Evolutionary conservation across 768 basidiomycete species (phyloP), one percentile per base, ranked within the genome.

Genomic region (Psilocybe tampanensis): DNA sequence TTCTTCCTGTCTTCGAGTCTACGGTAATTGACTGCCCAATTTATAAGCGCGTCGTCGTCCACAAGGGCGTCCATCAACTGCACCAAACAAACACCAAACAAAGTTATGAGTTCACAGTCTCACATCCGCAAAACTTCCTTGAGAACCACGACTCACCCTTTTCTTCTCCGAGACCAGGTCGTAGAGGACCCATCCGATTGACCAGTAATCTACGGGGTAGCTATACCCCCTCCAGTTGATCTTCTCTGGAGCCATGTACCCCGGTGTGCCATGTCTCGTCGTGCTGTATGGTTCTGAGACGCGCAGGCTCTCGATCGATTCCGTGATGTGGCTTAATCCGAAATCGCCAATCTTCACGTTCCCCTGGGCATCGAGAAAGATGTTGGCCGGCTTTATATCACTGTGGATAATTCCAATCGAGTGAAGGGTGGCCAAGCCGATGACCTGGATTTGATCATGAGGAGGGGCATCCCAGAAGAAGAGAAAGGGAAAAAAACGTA

Each of bases 351-450:
- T 44, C 32, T 60, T 59, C 24, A 60, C 47, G 24, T 56, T 62
- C 2, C 57, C 57, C 12, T 43, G 53, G 8, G 17, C 43, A 52
- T 58, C 57, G 23, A 65, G 43, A 19, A 65, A 44, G 52, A 65
- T 43, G 49, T 65, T 62, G 19, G 56, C 59, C 5, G 64, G 61
- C 52, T 65, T 65, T 9, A 65, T 8, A 47, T 65, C 59, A n/a
- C 56, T 52, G 24, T 65, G 64, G 13, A 60, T 60, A 26, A 63
- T 57, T 11, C 61, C 61, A n/a, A 59, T 57, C 22, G 32, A 39
- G 49, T 65, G 64, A 1, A 65, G 52, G 41, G 54, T 55, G 43
- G 55, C 52, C 4, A 65, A 41, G 9, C 61, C 64, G 11, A 51
- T 13, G 6, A 52, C 51, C 64, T 65, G 8, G 8, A 29, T 29